phyloP scores from a whole-genome alignment of 2,329 filamentous ascomycete species.

The Penicillium palitans region DNA sequence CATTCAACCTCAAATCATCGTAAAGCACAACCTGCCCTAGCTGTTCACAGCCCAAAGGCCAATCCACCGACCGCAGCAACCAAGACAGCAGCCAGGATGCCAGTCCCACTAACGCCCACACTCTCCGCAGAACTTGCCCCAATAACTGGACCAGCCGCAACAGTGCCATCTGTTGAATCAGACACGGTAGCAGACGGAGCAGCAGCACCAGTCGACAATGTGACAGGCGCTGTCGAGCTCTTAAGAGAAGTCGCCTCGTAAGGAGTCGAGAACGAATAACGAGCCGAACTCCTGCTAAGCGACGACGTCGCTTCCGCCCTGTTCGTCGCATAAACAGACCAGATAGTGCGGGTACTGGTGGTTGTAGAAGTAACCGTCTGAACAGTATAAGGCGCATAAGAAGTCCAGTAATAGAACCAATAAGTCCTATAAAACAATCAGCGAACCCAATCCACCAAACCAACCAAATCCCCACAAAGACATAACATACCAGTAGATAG shows the following conservation, averaged over 20 bases:
- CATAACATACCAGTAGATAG: constrained; percentile 19
- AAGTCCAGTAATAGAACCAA: constrained; percentile 26
- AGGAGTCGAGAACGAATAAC: constrained; percentile 11
- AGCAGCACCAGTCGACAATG: constrained; percentile 1
- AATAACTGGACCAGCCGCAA: not conserved
- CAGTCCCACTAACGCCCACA: not conserved
- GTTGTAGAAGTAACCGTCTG: constrained; percentile 20
- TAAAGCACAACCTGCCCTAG: no score
- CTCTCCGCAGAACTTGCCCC: not conserved
- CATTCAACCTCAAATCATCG: no score
- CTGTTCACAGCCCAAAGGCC: constrained; percentile 19
- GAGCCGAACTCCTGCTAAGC: not conserved
- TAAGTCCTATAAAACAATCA: constrained; percentile 18
- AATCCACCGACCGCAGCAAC: constrained; percentile 14
- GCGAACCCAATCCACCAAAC: not conserved
- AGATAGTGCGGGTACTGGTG: constrained; percentile 17
- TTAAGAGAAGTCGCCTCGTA: constrained; percentile 20
- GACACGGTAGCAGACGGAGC: not conserved
- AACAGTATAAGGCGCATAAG: constrained; percentile 18
- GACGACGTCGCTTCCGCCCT: constrained; percentile 12
- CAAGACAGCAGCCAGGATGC: constrained; percentile 3
- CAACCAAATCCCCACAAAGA: not conserved
- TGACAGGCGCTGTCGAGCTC: constrained; percentile 13
- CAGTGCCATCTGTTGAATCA: not conserved
- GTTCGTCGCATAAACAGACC: constrained; percentile 17